Evolutionary conservation across 2,329 filamentous ascomycete genomes (phyloP).

Genomic region (Colletotrichum simmondsii): DNA sequence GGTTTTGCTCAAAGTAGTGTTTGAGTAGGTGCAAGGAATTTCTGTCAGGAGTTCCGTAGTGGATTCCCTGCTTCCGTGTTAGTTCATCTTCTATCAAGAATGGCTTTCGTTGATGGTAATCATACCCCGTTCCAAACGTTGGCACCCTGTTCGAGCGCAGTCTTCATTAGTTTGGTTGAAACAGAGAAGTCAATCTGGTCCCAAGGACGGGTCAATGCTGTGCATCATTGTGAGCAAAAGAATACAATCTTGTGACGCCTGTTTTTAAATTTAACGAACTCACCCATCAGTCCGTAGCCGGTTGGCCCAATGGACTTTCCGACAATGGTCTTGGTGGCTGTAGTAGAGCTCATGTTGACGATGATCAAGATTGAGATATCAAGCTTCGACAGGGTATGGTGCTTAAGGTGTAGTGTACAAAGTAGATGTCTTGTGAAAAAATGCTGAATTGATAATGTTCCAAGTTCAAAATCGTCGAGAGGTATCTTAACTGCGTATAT

Average conservation of each 20-base stretch:
- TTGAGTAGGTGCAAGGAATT: constrained; percentile 64
- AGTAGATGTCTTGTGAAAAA: no score
- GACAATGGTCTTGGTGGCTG: no score
- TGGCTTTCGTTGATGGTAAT: no score
- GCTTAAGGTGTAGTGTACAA: no score
- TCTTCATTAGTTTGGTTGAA: constrained; percentile 28
- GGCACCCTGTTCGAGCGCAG: constrained; percentile 30
- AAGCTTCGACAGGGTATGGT: no score
- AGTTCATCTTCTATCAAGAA: not conserved
- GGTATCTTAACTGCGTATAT: no score
- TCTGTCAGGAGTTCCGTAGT: constrained; percentile 60
- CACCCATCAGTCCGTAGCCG: constrained; percentile 3
- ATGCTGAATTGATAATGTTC: no score
- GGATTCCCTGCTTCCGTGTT: constrained; percentile 22
- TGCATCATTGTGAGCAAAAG: no score
- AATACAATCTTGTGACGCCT: not conserved
- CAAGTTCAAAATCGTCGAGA: no score
- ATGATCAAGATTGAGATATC: no score
- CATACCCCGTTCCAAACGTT: constrained; percentile 34
- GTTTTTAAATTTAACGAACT: not conserved
- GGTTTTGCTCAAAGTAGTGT: constrained; percentile 65
- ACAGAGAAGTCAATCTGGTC: not conserved
- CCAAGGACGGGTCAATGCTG: not conserved
- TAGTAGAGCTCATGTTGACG: no score
- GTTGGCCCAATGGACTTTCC: not conserved